Percentiles rank a stretch among this genome's conserved stretches.
Conservation (phyloP, 2,329 filamentous ascomycete species). For the Curvularia sp. region DNA sequence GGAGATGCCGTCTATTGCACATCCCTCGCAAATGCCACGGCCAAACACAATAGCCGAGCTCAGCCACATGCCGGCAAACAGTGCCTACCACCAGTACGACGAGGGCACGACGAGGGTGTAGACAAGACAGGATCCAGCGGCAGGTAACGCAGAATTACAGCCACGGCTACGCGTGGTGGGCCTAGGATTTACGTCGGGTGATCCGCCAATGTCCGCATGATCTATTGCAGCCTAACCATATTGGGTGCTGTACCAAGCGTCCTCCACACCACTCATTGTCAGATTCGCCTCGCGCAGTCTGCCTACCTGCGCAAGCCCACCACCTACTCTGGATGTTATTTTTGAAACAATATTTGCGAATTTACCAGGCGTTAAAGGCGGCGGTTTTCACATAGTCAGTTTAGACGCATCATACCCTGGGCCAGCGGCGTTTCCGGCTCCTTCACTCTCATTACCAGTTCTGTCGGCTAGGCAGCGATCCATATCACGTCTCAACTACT, state of each 20-base stretch:
- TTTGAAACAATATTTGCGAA: conserved; percentile 15
- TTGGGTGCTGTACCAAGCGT: conserved; percentile 23
- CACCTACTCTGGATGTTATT: conserved; percentile 13
- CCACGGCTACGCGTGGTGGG: conserved; percentile 31
- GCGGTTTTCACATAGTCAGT: conserved; percentile 26
- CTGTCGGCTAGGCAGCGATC: conserved; percentile 27
- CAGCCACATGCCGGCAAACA: conserved; percentile 41
- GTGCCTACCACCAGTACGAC: conserved; percentile 47
- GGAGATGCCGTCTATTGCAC: conserved; percentile 37
- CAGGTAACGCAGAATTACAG: conserved; percentile 22
- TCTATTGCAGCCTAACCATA: conserved; percentile 33
- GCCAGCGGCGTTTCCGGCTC: conserved; percentile 38
- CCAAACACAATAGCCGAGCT: conserved; percentile 41
- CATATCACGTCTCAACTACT: conserved; percentile 2
- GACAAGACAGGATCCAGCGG: conserved; percentile 17
- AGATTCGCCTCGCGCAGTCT: conserved; percentile 36
- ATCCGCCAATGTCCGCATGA: conserved; percentile 45
- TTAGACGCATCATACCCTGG: conserved; percentile 45
- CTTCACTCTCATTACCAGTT: conserved; percentile 14
- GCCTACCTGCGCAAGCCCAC: conserved; percentile 21
- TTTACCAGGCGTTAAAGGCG: conserved; percentile 27
- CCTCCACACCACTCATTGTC: conserved; percentile 39
- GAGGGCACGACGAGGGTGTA: conserved; percentile 50
- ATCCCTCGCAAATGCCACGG: conserved; percentile 46
- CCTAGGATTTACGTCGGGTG: conserved; percentile 41